A percentile compares a stretch with the other conserved stretches of the same genome.
Evolutionary conservation across 2,329 filamentous ascomycete genomes (phyloP).

Genomic region (Anthostomella pinea): DNA sequence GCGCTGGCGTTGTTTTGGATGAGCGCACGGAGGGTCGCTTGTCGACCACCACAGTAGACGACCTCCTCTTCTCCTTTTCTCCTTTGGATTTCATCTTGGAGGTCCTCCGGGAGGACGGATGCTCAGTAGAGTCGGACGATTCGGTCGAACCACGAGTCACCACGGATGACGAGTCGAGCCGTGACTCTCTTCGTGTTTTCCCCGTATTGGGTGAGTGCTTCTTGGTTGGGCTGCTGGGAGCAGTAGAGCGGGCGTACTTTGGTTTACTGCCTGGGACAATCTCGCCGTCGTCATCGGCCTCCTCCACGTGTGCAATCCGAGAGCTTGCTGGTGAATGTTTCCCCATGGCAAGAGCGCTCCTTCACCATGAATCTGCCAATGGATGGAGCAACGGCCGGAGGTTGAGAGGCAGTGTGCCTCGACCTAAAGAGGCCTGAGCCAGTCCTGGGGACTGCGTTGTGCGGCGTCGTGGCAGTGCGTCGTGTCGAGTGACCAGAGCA

Average conservation of each 20-base stretch:
- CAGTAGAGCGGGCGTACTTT: slow-evolving; percentile 46
- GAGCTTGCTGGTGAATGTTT: slow-evolving; percentile 33
- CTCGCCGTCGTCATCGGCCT: slow-evolving; percentile 49
- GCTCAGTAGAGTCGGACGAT: slow-evolving; percentile 35
- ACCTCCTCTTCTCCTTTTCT: slow-evolving; percentile 30
- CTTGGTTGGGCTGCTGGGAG: slow-evolving; percentile 42
- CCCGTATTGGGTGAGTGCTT: slow-evolving; percentile 53
- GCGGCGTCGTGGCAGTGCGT: background rate
- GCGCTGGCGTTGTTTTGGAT: slow-evolving; percentile 35
- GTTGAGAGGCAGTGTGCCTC: slow-evolving; percentile 12
- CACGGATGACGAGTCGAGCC: slow-evolving; percentile 38
- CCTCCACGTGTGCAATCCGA: slow-evolving; percentile 45
- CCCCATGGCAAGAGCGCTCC: slow-evolving; percentile 37
- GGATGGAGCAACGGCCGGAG: slow-evolving; percentile 16
- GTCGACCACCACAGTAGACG: slow-evolving; percentile 19
- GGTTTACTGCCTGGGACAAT: slow-evolving; percentile 36
- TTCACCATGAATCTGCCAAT: slow-evolving; percentile 22
- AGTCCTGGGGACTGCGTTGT: too few species aligned
- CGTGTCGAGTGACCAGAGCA: too few species aligned
- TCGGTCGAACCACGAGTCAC: slow-evolving; percentile 39
- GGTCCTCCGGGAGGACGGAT: slow-evolving; percentile 25
- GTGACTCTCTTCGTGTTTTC: slow-evolving; percentile 42
- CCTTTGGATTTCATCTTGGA: slow-evolving; percentile 28
- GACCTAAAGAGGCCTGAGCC: too few species aligned
- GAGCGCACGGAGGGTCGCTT: slow-evolving; percentile 34